Conservation (phyloP, 495 filamentous ascomycete genomes). For the Durotheca rogersii region DNA sequence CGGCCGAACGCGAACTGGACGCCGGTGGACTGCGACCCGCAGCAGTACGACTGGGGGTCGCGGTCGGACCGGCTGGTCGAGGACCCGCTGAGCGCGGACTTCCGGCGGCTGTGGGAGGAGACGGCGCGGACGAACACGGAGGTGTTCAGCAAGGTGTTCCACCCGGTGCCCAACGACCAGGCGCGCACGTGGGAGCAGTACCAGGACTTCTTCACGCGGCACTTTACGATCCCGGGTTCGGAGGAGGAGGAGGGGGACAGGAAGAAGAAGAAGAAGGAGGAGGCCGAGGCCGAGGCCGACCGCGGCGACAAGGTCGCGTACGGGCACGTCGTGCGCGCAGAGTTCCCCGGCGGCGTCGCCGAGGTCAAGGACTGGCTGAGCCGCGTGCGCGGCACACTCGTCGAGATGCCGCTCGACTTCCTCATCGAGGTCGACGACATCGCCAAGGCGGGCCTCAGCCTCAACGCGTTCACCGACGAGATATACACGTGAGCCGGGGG, state of each 20-base stretch:
- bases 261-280: slow-evolving; percentile 27
- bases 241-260: slow-evolving; percentile 36
- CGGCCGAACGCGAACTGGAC: slow-evolving; percentile 69
- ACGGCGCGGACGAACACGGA: slow-evolving; percentile 79
- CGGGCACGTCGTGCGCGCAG: slow-evolving; percentile 82
- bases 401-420: slow-evolving; percentile 93
- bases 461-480: slow-evolving; percentile 81
- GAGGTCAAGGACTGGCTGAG: slow-evolving; percentile 83
- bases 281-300: slow-evolving; percentile 14
- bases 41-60: slow-evolving; percentile 80
- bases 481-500: slow-evolving; percentile 66
- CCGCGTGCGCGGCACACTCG: slow-evolving; percentile 73
- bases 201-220: slow-evolving; percentile 71
- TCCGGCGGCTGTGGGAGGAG: slow-evolving; percentile 69
- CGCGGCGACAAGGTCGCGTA: slow-evolving; percentile 55
- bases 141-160: slow-evolving; percentile 84
- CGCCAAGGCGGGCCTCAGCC: slow-evolving; percentile 75
- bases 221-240: slow-evolving; percentile 62
- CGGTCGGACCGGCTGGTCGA: slow-evolving; percentile 69
- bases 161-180: slow-evolving; percentile 78
- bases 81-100: slow-evolving; percentile 69
- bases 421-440: slow-evolving; percentile 80
- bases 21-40: slow-evolving; percentile 66
- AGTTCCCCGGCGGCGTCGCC: slow-evolving; percentile 66
- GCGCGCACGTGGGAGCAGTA: slow-evolving; percentile 85